phyloP scores from a whole-genome alignment of 1,139 yeast species.

The Suhomyces atakaporum region DNA sequence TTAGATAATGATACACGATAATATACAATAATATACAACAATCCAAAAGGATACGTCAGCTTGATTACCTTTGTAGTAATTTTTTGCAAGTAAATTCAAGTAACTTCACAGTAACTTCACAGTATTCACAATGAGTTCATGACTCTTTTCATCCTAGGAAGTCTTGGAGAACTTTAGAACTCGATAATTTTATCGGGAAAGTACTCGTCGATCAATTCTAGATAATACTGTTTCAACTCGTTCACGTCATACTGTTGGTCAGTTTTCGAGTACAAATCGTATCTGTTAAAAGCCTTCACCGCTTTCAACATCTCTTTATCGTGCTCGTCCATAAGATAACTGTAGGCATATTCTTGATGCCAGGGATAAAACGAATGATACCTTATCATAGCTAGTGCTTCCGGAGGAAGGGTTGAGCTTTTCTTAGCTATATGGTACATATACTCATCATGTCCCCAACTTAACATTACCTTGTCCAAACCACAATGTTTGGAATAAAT shows the following conservation, averaged over 20 bases:
- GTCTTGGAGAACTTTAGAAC: too few relatives aligned
- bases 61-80: too few relatives aligned
- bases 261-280: constrained; percentile 66
- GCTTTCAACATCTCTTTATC: constrained; percentile 64
- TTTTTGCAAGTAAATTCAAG: too few relatives aligned
- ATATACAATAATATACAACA: not conserved
- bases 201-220: constrained; percentile 65
- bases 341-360: constrained; percentile 72
- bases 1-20: constrained; percentile 7
- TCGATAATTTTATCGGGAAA: constrained; percentile 61
- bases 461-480: constrained; percentile 66
- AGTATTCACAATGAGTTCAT: too few relatives aligned
- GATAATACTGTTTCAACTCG: constrained; percentile 56
- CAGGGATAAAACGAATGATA: constrained; percentile 78
- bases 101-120: too few relatives aligned
- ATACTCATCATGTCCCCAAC: constrained; percentile 82
- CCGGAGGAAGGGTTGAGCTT: constrained; percentile 63
- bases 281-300: constrained; percentile 65
- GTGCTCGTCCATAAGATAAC: constrained; percentile 63
- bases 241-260: constrained; percentile 52
- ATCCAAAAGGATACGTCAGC: too few relatives aligned
- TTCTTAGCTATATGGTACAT: constrained; percentile 72
- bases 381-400: constrained; percentile 72
- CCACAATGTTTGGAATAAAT: constrained; percentile 68
- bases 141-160: too few relatives aligned